Conservation (phyloP, 192 early-diverging fungal genomes). For the Geosiphon pyriformis region DNA sequence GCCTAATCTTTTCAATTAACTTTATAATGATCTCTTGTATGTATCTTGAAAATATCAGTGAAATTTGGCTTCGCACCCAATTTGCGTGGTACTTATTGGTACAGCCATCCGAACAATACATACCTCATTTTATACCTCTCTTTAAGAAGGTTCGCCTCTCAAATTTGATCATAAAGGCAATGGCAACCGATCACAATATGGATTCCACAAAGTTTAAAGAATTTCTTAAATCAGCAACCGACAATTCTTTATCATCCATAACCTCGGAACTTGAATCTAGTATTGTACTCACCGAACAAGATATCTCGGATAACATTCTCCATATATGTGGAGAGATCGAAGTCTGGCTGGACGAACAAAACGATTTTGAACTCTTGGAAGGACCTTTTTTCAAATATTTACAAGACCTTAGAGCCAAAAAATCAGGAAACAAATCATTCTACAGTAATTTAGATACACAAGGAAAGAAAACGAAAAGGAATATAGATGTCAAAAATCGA, state of each 20-base stretch:
- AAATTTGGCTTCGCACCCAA: slow-evolving; percentile 31
- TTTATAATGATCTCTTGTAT: neutral
- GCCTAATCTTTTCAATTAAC: neutral
- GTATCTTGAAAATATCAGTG: slow-evolving; percentile 5
- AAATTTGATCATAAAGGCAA: slow-evolving; percentile 17
- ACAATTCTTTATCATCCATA: neutral
- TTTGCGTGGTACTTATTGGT: slow-evolving; percentile 26
- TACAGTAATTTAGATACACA: neutral
- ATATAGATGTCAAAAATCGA: slow-evolving; percentile 21
- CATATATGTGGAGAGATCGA: slow-evolving; percentile 22
- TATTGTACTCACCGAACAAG: slow-evolving; percentile 24
- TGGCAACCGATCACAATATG: slow-evolving; percentile 7
- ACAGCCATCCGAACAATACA: slow-evolving; percentile 18
- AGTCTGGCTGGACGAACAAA: slow-evolving; percentile 20
- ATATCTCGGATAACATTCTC: slow-evolving; percentile 19
- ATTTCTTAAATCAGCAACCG: neutral
- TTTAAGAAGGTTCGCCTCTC: slow-evolving; percentile 22
- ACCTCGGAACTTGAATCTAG: neutral
- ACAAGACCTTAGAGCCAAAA: neutral
- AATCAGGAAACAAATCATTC: neutral
- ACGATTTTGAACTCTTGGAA: slow-evolving; percentile 3
- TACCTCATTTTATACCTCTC: slow-evolving; percentile 17
- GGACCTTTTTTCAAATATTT: slow-evolving; percentile 12
- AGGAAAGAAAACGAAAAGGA: slow-evolving; percentile 18
- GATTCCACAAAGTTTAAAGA: slow-evolving; percentile 23